A percentile compares a stretch with the other conserved stretches of the same genome.
phyloP scores from a whole-genome alignment of 352 stramenopile genomes.

The Globisporangium irregulare region DNA sequence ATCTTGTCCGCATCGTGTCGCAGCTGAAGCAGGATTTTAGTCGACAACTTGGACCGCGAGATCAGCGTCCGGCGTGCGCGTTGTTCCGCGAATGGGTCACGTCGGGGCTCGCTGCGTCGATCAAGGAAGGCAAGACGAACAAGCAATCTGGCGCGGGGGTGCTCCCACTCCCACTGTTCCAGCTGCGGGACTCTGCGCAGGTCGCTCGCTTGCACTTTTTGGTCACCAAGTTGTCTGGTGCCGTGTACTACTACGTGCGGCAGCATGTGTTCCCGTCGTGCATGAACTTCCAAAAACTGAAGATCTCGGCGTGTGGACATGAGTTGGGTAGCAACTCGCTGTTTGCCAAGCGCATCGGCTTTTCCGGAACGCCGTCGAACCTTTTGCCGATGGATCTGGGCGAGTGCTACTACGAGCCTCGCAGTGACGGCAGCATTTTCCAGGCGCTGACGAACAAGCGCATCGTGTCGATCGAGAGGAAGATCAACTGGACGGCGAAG shows the following conservation, averaged over 20 bases:
- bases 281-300: slow-evolving; percentile 99
- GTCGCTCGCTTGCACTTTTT: slow-evolving; percentile 94
- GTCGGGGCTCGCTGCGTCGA: slow-evolving; percentile 36
- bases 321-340: slow-evolving; percentile 98
- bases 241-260: slow-evolving; percentile 98
- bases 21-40: slow-evolving; percentile 88
- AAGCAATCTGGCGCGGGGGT: slow-evolving; percentile 41
- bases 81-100: slow-evolving; percentile 81
- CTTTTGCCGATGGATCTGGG: slow-evolving; percentile 98
- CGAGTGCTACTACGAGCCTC: slow-evolving; percentile 97
- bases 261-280: slow-evolving; percentile 98
- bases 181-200: slow-evolving; percentile 96
- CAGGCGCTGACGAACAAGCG: slow-evolving; percentile 93
- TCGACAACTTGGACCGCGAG: slow-evolving; percentile 74
- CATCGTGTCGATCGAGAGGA: slow-evolving; percentile 87
- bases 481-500: slow-evolving; percentile 76
- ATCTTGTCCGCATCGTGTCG: slow-evolving; percentile 85
- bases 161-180: slow-evolving; percentile 95
- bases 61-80: slow-evolving; percentile 71
- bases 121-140: slow-evolving; percentile 17
- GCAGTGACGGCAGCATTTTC: slow-evolving; percentile 98
- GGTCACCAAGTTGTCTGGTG: slow-evolving; percentile 90
- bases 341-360: slow-evolving; percentile 97
- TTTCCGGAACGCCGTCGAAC: slow-evolving; percentile 99
- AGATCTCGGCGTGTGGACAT: slow-evolving; percentile 98